Evolutionary conservation across 2,329 filamentous ascomycete genomes (phyloP), one percentile per base, ranked within the genome.

Genomic region (Phialemoniopsis sp.): DNA sequence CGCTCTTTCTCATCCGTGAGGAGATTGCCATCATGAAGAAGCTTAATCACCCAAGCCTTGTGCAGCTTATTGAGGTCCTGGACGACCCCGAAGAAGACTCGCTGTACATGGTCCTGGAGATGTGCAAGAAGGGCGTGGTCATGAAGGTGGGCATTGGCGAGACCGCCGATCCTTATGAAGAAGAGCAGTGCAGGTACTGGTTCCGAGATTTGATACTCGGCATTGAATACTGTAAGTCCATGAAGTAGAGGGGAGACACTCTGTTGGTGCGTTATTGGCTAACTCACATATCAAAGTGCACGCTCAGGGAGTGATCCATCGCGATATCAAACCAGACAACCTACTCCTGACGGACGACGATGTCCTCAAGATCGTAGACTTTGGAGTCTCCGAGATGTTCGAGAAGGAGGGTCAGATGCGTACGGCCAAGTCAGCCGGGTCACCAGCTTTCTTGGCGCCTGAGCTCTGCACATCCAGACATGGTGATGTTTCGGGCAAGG

Each of bases 21-120:
- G 93, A 98, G 63, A 93, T 97, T 53, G 93, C 93, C 42, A 94
- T 97, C 57, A 97, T 98, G 90, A 98, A 97, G 72, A 97, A 97
- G 66, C 75, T 97, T 34, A 83, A 96, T 56, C 93, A 98, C 56
- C 85, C 82, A 19, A 98, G 97, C 56, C 70, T 98, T n/a, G 91
- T 97, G 13, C 82, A 86, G 34, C 68, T 98, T 37, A 88, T 95
- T 48, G 93, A 98, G 63, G 93, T 98, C 5, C 70, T 98, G 37
- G 93, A 97, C 58, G 93, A 97, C 56, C 91, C 93, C 0, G 84
- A 91, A 35, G 89, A 96, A 57, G 93, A 98, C 61, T 95, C 90
- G 4, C 67, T 98, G 12, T 98, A 96, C 66, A 97, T 98, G 88
- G 93, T 98, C 16, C 76, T 98, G 61, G 93, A 98, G 61, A 95